Evolutionary conservation across 805 yeast genomes (phyloP), one percentile per base, ranked within the genome.

Genomic region (Metschnikowia rubicola): DNA sequence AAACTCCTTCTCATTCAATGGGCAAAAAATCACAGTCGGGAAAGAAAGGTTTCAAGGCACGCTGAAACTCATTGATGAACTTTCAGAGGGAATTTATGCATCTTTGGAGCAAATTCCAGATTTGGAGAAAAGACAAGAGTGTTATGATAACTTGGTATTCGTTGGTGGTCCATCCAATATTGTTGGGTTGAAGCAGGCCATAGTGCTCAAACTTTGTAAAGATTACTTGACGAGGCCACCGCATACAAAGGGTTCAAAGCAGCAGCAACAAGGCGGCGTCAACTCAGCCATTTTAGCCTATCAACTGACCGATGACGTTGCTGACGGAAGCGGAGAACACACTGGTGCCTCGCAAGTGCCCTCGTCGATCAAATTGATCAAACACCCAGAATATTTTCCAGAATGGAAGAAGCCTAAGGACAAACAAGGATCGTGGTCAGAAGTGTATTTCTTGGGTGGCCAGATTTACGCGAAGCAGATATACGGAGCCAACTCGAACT

Each of bases 351-450:
- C 75, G 42, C 98, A 92, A 67, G 90, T 84, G 2, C 98, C 97
- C 19, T 81, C 83, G n/a, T 73, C 82, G 11, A 77, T 91, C 46
- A 81, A 78, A 54, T 61, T 81, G 41, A 81, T 83, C 26, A 84
- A 84, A 58, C 77, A 81, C 64, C 95, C 97, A 0, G 98, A 92
- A 46, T 91, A 92, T 65, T 92, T 92, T 68, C 88, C 96, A 1
- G 96, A 88, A 55, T 92, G 97, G 97, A 91, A 91, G 67, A 63
- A 66, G 51, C 74, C 77, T 8, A 70, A 70, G 59, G 74, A 68
- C 29, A 57, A 50, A 37, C 66, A 68, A 34, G 90, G 92, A 1
- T 84, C 85, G 28, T 72, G 77, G 78, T 83, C 84, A 48, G 90
- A 88, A 55, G 80, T 84, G 30, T 75, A 81, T 48, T 88, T 91